Evolutionary conservation across 805 yeast species (phyloP).

Genomic region (Wickerhamomyces chambardii): DNA sequence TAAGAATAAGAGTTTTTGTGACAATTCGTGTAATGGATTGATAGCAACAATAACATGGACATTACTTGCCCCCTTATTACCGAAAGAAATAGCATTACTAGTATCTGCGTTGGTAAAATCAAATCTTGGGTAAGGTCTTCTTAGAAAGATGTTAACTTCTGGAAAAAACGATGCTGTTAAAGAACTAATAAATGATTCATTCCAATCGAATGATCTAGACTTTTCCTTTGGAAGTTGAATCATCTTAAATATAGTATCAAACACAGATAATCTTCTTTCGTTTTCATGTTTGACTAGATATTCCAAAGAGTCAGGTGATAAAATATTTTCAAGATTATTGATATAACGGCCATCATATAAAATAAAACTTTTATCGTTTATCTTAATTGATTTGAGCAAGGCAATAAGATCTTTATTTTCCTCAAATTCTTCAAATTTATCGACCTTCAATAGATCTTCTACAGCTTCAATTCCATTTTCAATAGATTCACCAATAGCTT

Average conservation of each 20-base stretch:
- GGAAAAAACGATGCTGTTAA: constrained; percentile 35
- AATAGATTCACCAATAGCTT: constrained; percentile 7
- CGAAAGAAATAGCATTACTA: constrained; percentile 13
- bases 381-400: constrained; percentile 20
- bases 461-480: constrained; percentile 8
- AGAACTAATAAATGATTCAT: constrained; percentile 34
- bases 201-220: constrained; percentile 27
- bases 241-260: constrained; percentile 15
- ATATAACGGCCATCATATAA: constrained; percentile 48
- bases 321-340: constrained; percentile 20
- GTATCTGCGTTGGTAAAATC: constrained; percentile 28
- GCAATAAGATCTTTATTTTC: constrained; percentile 3
- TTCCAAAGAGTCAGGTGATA: constrained; percentile 21
- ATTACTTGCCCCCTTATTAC: constrained; percentile 19
- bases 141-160: constrained; percentile 17
- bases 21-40: constrained; percentile 64
- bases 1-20: constrained; percentile 55
- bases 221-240: constrained; percentile 9
- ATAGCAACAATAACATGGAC: constrained; percentile 52
- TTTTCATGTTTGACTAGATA: constrained; percentile 38
- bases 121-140: constrained; percentile 34
- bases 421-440: constrained; percentile 6
- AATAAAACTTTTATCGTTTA: constrained; percentile 28
- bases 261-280: constrained; percentile 30
- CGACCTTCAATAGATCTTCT: constrained; percentile 3